These are phyloP conservation scores for Areca catechu DNA, from an alignment of 176 grass and related monocot species.

Conservation along the genomic window DNA sequence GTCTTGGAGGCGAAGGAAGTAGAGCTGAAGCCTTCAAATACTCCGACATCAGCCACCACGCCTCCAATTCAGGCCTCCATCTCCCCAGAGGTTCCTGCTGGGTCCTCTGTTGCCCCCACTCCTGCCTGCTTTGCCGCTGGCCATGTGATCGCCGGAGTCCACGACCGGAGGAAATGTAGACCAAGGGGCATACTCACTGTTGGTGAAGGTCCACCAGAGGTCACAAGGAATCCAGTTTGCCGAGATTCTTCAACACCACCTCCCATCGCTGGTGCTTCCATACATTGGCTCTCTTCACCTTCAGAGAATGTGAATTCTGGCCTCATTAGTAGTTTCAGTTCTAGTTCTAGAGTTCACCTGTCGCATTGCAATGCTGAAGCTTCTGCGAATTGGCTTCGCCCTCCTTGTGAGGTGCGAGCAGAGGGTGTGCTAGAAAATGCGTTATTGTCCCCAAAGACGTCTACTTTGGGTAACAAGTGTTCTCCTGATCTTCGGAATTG, in stretches of 20 bases:
- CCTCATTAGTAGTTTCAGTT: slow-evolving; percentile 2
- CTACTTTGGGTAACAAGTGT: neutral
- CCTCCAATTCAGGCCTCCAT: slow-evolving; percentile 12
- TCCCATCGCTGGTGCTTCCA: slow-evolving; percentile 37
- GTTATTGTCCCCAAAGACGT: slow-evolving; percentile 27
- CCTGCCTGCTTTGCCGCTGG: slow-evolving; percentile 8
- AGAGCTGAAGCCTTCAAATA: neutral
- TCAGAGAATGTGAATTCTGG: slow-evolving; percentile 3
- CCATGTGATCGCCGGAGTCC: slow-evolving; percentile 8
- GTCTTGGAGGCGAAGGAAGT: neutral
- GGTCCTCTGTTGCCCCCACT: neutral
- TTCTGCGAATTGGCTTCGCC: slow-evolving; percentile 48
- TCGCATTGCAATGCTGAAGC: slow-evolving; percentile 38
- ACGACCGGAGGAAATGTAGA: slow-evolving; percentile 36
- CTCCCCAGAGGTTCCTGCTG: slow-evolving; percentile 8
- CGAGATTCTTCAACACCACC: slow-evolving; percentile 20
- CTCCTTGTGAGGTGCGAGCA: slow-evolving; percentile 20
- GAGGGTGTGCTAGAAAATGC: slow-evolving; percentile 26
- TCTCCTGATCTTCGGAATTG: slow-evolving; percentile 37
- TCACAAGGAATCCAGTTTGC: slow-evolving; percentile 10
- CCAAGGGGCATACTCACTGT: slow-evolving; percentile 67
- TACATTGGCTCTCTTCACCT: slow-evolving; percentile 80
- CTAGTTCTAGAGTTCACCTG: slow-evolving; percentile 20
- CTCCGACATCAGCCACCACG: slow-evolving; percentile 8
- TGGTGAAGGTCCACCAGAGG: slow-evolving; percentile 18